Evolutionary conservation across 2,329 filamentous ascomycete genomes (phyloP), one percentile per base, ranked within the genome.

Genomic region (Fusarium bactridioides): DNA sequence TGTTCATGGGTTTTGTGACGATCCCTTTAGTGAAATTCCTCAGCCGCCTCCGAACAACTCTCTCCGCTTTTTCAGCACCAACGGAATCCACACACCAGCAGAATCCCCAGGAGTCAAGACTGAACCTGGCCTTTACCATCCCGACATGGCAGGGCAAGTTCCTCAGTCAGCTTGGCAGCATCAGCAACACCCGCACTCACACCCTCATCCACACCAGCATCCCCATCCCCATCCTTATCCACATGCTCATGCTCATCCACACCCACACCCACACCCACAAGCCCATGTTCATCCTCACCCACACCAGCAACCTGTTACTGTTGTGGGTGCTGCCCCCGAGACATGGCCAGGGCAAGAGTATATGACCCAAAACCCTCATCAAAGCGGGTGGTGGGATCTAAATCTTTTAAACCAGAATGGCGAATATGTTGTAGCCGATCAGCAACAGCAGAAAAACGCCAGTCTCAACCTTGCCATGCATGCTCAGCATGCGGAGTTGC

Each of bases 381-480:
- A 76, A 54, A 72, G 73, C 38, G 77, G 76, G 66, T 78, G 78
- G 79, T 78, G 82, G 81, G 79, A 80, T 44, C 67, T 78, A 23
- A 77, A 76, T 67, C 69, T 79, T 62, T 38, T 79, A 19, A 75
- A 67, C 53, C 79, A 79, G 53, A 78, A 77, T 60, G 74, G 77
- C 57, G 70, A 76, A 51, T 73, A 75, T 38, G 66, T 74, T 54
- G 63, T 68, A 60, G 72, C 61, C 68, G 73, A 77, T 51, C 70
- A 77, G 29, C 77, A 80, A 45, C 77, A 81, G 35, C 80, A 81
- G 69, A 80, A 79, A 56, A 81, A 82, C 57, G 79, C 80, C 23
- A 79, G 78, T 35, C 76, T 83, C 53, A 83, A 84, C 70, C 72
- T 85, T 18, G 77, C 80, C 58, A 81, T 84, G 76, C 82, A 84